phyloP scores from a whole-genome alignment of 2,329 filamentous ascomycete species.

The Amauroascus verrucosus region DNA sequence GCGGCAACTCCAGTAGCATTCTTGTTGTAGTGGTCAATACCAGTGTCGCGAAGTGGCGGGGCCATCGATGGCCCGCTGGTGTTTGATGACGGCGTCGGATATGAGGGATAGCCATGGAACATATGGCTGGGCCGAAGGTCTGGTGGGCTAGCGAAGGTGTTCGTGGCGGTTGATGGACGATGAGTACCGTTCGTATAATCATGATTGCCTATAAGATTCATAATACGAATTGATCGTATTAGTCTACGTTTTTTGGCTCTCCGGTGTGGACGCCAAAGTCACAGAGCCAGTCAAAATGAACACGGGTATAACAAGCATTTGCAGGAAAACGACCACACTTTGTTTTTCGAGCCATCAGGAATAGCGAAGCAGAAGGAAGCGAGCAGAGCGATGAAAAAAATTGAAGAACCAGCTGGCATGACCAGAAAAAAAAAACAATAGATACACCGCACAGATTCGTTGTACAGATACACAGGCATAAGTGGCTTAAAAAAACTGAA shows the following conservation, averaged over 20 bases:
- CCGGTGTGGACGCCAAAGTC: background rate
- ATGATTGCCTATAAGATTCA: slow-evolving; percentile 28
- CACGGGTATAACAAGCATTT: slow-evolving; percentile 1
- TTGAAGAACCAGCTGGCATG: slow-evolving; percentile 14
- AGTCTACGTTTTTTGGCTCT: slow-evolving; percentile 36
- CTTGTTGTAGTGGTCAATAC: slow-evolving; percentile 36
- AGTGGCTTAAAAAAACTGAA: background rate
- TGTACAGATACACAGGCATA: slow-evolving; percentile 7
- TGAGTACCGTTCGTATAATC: slow-evolving; percentile 40
- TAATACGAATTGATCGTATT: slow-evolving; percentile 25
- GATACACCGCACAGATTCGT: slow-evolving; percentile 14
- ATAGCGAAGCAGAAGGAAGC: background rate
- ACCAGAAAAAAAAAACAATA: slow-evolving; percentile 10
- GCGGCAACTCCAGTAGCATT: slow-evolving; percentile 29
- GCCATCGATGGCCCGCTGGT: slow-evolving; percentile 49
- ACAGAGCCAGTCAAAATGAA: background rate
- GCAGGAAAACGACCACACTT: background rate
- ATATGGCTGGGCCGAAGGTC: slow-evolving; percentile 65
- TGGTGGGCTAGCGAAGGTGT: slow-evolving; percentile 38
- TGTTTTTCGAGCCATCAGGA: background rate
- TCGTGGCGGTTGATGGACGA: slow-evolving; percentile 54
- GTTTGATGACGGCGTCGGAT: slow-evolving; percentile 39
- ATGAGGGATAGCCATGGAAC: slow-evolving; percentile 60
- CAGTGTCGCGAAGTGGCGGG: slow-evolving; percentile 50
- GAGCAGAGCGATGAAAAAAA: background rate